A percentile compares a stretch with the other conserved stretches of the same genome.
phyloP scores from a whole-genome alignment of 148 eudicot genomes.

The Hydrangea macrophylla region DNA sequence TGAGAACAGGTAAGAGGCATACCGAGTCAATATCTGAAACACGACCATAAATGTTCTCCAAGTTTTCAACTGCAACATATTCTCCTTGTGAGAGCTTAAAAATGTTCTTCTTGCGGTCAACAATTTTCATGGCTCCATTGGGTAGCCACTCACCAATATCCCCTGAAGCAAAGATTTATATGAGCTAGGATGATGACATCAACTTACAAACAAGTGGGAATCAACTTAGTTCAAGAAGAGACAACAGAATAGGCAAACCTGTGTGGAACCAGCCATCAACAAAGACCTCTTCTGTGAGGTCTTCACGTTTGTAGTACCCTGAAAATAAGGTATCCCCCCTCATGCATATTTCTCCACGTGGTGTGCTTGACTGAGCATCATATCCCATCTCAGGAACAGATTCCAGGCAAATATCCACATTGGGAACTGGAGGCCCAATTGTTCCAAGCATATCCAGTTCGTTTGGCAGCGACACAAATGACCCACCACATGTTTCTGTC shows the following conservation, averaged over 20 bases:
- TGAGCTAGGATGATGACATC: slow-evolving; percentile 1
- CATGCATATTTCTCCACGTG: slow-evolving; percentile 86
- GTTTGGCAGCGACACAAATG: slow-evolving; percentile 85
- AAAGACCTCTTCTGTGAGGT: slow-evolving; percentile 89
- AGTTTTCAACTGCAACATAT: slow-evolving; percentile 96
- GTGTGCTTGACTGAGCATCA: slow-evolving; percentile 70
- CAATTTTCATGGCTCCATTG: slow-evolving; percentile 86
- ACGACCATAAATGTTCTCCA: slow-evolving; percentile 82
- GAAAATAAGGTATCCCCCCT: slow-evolving; percentile 84
- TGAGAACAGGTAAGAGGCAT: slow-evolving; percentile 24
- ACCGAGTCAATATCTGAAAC: slow-evolving; percentile 73
- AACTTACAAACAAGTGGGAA: neutral
- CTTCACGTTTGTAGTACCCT: slow-evolving; percentile 92
- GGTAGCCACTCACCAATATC: slow-evolving; percentile 99
- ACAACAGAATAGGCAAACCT: slow-evolving; percentile 37
- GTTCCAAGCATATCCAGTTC: slow-evolving; percentile 82
- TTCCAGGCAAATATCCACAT: slow-evolving; percentile 80
- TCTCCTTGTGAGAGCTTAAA: slow-evolving; percentile 99
- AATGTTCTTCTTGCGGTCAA: slow-evolving; percentile 95
- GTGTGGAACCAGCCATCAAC: slow-evolving; percentile 98
- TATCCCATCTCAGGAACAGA: slow-evolving; percentile 97
- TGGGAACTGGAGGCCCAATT: slow-evolving; percentile 91
- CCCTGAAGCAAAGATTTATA: slow-evolving; percentile 43
- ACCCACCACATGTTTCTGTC: slow-evolving; percentile 93
- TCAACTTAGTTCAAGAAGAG: slow-evolving; percentile 1